These are phyloP conservation scores for Peronospora destructor DNA, from an alignment of 352 stramenopile genomes.

Conservation along the genomic window DNA sequence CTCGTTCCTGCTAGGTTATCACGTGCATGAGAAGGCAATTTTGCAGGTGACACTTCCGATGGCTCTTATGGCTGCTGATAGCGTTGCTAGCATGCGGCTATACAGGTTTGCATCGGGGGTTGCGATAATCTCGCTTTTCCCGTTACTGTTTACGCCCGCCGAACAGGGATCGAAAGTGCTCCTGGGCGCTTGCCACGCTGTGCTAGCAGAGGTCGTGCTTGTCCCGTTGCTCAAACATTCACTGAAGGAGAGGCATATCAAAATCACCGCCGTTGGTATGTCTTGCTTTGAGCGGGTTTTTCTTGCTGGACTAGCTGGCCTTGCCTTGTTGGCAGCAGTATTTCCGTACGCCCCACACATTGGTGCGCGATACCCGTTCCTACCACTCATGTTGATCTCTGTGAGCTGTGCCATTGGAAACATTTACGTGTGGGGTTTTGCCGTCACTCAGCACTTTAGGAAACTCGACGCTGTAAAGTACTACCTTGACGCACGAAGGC, in stretches of 20 bases:
- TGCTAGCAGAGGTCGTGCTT: conserved; percentile 57
- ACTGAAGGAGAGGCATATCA: conserved; percentile 60
- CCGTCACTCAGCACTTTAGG: conserved; percentile 52
- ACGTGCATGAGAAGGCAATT: conserved; percentile 99
- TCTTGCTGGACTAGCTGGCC: too few species aligned
- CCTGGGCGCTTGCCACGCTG: conserved; percentile 47
- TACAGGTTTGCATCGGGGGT: conserved; percentile 71
- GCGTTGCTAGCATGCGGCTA: conserved; percentile 75
- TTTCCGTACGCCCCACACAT: conserved; percentile 32
- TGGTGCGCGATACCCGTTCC: conserved; percentile 45
- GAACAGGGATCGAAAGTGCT: conserved; percentile 76
- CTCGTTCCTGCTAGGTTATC: conserved; percentile 95
- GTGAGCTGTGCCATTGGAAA: conserved; percentile 65
- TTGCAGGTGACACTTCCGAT: conserved; percentile 81
- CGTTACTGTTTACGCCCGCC: conserved; percentile 74
- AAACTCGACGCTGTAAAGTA: conserved; percentile 67
- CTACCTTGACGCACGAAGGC: conserved; percentile 39
- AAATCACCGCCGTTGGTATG: conserved; percentile 50
- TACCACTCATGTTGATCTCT: conserved; percentile 77
- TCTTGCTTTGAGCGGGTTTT: conserved; percentile 52
- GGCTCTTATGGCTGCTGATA: conserved; percentile 63
- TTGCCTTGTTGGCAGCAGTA: too few species aligned
- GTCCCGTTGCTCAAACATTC: conserved; percentile 65
- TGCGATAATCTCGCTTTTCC: conserved; percentile 75
- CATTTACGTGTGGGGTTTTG: conserved; percentile 67